Evolutionary conservation across 1,139 yeast genomes (phyloP), one percentile per base, ranked within the genome.

Genomic region (Saccharomyces hybrid): DNA sequence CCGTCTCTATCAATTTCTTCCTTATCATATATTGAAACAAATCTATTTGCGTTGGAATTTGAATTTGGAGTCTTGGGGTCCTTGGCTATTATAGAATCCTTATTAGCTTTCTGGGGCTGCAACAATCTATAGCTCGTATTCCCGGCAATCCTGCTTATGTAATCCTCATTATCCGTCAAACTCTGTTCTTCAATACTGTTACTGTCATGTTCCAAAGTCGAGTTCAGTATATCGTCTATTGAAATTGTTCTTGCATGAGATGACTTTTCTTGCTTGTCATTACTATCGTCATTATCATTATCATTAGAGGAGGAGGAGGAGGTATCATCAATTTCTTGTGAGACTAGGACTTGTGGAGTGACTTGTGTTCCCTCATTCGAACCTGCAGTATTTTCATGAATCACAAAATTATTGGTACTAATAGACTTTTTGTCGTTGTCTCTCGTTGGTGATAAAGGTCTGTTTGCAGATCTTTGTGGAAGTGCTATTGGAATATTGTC

Each of bases 171-270:
- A 23, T 48, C 38, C 20, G 20, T 13, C 48, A 44, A 23, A 11
- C 16, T 38, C 38, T 42, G 48, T 20, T 44, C 51, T 11, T 52
- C 49, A 34, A 53, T 50, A 41, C 56, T 61, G 16, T 61, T 57
- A 7, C 58, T 59, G 38, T 61, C 60, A 26, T 62, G 57, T 29
- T 62, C 63, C 44, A 67, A 53, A 3, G 71, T 67, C 9, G 64
- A 62, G 51, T 65, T 65, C 38, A 67, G 50, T 46, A 67, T 64
- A 48, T 66, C 69, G 54, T 67, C 71, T 29, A 67, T 62, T 5
- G 51, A 56, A 44, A 56, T 64, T 55, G 56, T 57, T 60, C 64
- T 58, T 5, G 56, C 41, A 47, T 61, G 64, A 29, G 41, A 49
- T 3, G 49, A 14, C 29, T 47, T 46, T 46, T 46, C 25, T 5